Conservation (phyloP, 2,329 filamentous ascomycete genomes). For the Rutstroemia sp. region DNA sequence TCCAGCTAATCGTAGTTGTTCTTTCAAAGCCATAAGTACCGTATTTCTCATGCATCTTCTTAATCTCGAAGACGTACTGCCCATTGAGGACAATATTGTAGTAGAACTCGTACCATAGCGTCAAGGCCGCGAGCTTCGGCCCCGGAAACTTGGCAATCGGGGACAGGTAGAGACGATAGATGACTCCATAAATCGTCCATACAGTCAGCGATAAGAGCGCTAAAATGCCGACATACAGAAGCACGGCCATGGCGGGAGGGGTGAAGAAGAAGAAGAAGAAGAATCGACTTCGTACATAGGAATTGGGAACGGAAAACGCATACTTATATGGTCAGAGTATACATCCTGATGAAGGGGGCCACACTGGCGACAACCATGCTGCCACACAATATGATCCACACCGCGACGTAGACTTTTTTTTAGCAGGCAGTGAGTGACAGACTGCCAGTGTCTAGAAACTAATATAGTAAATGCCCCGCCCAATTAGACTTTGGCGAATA, state of each 20-base stretch:
- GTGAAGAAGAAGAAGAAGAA: neutral
- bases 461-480: too few relatives aligned
- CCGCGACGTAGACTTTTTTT: too few relatives aligned
- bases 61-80: constrained; percentile 36
- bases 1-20: neutral
- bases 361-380: too few relatives aligned
- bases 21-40: constrained; percentile 8
- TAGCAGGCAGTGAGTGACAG: too few relatives aligned
- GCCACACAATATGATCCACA: too few relatives aligned
- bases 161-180: constrained; percentile 29
- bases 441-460: too few relatives aligned
- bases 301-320: too few relatives aligned
- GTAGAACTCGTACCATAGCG: constrained; percentile 30
- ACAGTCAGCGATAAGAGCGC: neutral
- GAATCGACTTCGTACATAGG: too few relatives aligned
- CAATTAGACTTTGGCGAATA: too few relatives aligned
- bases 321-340: too few relatives aligned
- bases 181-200: constrained; percentile 7
- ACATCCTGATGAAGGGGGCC: too few relatives aligned
- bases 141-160: constrained; percentile 30
- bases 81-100: constrained; percentile 37
- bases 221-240: neutral
- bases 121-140: constrained; percentile 29
- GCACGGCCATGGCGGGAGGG: neutral
- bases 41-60: constrained; percentile 36